Conservation (phyloP, 345 rosid species). For the Murraya koenigii region DNA sequence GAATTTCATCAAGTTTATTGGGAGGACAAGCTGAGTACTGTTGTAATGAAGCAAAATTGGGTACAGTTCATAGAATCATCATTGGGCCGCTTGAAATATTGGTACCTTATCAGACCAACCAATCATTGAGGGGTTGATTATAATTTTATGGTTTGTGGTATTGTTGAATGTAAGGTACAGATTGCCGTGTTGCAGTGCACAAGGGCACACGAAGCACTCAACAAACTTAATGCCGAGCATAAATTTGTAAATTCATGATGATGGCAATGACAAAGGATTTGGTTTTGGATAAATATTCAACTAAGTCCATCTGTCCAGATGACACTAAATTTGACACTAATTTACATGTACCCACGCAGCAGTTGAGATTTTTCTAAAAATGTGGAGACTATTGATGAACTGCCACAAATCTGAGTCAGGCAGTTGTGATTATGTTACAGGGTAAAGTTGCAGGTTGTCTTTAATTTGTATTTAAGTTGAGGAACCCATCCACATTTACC, state of each 20-base stretch:
- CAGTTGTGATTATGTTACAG: not conserved
- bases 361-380: not conserved
- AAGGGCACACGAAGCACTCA: not conserved
- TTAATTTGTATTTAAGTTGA: not conserved
- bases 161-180: constrained; percentile 2
- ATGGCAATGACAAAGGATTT: constrained; percentile 1
- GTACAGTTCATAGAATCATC: not conserved
- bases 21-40: not conserved
- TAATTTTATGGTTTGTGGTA: not conserved
- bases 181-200: not conserved
- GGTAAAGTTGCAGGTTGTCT: not conserved
- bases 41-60: not conserved
- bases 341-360: not conserved
- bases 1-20: not conserved
- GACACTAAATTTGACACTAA: not conserved
- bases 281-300: not conserved
- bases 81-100: not conserved
- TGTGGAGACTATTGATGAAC: not conserved
- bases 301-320: not conserved
- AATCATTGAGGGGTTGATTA: not conserved
- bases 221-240: not conserved
- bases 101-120: not conserved
- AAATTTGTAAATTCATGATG: not conserved
- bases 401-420: not conserved
- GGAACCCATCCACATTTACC: not conserved